These are phyloP conservation scores for Penicillium sp. DNA, from an alignment of 2,329 filamentous ascomycete genomes.

Conservation along the genomic window DNA sequence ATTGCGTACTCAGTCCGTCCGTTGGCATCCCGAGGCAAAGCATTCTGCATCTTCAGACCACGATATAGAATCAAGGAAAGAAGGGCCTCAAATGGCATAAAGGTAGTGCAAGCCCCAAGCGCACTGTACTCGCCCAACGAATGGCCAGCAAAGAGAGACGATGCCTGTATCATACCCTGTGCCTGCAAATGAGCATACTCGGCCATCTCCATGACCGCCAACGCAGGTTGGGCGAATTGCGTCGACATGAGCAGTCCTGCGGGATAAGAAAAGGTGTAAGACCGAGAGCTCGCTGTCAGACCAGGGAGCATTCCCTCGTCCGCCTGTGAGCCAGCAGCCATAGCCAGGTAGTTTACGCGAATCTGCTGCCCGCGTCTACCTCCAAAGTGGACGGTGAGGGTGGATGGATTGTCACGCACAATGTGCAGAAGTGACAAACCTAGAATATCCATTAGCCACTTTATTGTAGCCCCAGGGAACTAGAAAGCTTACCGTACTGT, in stretches of 20 bases:
- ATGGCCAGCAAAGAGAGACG: conserved; percentile 94
- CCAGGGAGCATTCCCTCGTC: conserved; percentile 98
- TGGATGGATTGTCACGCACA: conserved; percentile 96
- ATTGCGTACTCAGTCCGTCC: conserved; percentile 97
- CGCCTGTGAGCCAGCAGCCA: conserved; percentile 72
- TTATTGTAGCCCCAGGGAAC: too few relatives aligned
- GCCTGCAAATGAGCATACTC: conserved; percentile 97
- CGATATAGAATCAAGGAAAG: conserved; percentile 98
- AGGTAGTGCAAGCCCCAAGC: conserved; percentile 87
- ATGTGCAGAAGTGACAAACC: conserved; percentile 91
- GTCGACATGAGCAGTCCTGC: conserved; percentile 90
- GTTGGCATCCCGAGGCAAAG: conserved; percentile 87
- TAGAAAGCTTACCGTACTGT: conserved; percentile 71
- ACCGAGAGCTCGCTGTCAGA: conserved; percentile 83
- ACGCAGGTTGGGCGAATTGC: conserved; percentile 93
- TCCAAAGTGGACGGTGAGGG: conserved; percentile 94
- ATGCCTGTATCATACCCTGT: conserved; percentile 87
- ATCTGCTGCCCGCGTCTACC: conserved; percentile 93
- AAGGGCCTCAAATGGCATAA: conserved; percentile 94
- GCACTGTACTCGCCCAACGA: conserved; percentile 97
- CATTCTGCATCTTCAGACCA: conserved; percentile 96
- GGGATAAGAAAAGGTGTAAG: conserved; percentile 92
- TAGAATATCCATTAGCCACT: not conserved
- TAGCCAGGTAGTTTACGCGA: conserved; percentile 95
- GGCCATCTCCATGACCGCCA: conserved; percentile 98